Conservation (phyloP, 768 basidiomycete species). For the Pisolithus orientalis region DNA sequence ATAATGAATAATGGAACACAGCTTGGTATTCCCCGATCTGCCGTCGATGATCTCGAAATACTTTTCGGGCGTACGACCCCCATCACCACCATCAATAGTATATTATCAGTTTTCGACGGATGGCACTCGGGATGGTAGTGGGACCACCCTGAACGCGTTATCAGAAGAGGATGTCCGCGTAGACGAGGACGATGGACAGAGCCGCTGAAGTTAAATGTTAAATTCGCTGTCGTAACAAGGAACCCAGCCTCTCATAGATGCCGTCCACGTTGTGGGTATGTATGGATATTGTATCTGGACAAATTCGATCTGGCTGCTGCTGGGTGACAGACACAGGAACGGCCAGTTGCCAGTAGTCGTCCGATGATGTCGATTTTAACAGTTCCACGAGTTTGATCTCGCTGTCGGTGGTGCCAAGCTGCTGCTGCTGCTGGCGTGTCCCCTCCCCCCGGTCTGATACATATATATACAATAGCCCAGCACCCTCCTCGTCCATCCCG, state of each 20-base stretch:
- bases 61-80: too few relatives aligned
- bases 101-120: too few relatives aligned
- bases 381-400: too few relatives aligned
- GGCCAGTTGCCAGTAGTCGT: neutral
- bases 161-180: too few relatives aligned
- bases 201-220: conserved; percentile 25
- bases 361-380: too few relatives aligned
- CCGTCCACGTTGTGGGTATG: conserved; percentile 6
- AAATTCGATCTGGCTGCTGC: neutral
- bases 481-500: neutral
- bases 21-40: conserved; percentile 20
- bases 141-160: too few relatives aligned
- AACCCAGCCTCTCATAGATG: conserved; percentile 14
- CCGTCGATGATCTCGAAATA: conserved; percentile 2
- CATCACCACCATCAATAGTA: too few relatives aligned
- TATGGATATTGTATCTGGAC: too few relatives aligned
- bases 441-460: neutral
- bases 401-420: too few relatives aligned
- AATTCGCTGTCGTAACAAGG: conserved; percentile 10
- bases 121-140: too few relatives aligned
- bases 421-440: neutral
- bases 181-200: neutral
- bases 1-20: conserved; percentile 1
- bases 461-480: neutral
- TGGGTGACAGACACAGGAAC: neutral